These are phyloP conservation scores for Wolfiporia cocos DNA, from an alignment of 1,284 basidiomycete species.

Conservation along the genomic window DNA sequence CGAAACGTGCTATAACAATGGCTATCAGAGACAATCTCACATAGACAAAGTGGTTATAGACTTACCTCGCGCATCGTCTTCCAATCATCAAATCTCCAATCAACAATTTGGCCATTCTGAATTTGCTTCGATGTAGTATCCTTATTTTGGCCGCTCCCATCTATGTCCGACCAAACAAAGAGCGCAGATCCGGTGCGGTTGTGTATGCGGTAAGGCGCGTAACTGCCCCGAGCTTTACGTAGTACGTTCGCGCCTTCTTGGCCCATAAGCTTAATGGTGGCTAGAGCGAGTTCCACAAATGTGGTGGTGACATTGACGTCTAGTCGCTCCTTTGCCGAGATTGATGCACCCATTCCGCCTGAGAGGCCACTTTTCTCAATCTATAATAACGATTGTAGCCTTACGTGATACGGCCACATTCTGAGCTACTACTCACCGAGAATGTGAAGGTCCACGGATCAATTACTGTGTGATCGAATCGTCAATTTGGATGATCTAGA, in stretches of 20 bases:
- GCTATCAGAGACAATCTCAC: not conserved
- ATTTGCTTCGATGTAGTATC: conserved; percentile 49
- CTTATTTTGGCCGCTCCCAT: conserved; percentile 41
- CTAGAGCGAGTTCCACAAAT: conserved; percentile 83
- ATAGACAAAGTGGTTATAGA: not conserved
- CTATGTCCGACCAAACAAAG: conserved; percentile 76
- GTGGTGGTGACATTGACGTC: conserved; percentile 92
- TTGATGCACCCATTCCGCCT: conserved; percentile 52
- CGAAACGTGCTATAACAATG: conserved; percentile 61
- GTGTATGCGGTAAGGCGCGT: conserved; percentile 89
- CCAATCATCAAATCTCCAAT: conserved; percentile 99
- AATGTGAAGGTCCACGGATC: conserved; percentile 94
- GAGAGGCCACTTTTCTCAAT: conserved; percentile 45
- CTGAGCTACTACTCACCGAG: conserved; percentile 39
- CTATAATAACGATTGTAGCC: conserved; percentile 29
- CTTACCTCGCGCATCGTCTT: conserved; percentile 87
- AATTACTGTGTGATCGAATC: conserved; percentile 51
- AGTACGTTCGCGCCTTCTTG: conserved; percentile 71
- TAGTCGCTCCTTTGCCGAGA: conserved; percentile 80
- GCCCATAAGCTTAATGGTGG: conserved; percentile 68
- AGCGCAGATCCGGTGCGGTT: conserved; percentile 89
- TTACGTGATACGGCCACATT: not conserved
- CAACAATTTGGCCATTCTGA: conserved; percentile 71
- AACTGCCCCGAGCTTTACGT: conserved; percentile 75
- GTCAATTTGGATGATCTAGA: not conserved